Evolutionary conservation across 208 protist genomes (phyloP), one percentile per base, ranked within the genome.

Genomic region (Angomonas deanei): DNA sequence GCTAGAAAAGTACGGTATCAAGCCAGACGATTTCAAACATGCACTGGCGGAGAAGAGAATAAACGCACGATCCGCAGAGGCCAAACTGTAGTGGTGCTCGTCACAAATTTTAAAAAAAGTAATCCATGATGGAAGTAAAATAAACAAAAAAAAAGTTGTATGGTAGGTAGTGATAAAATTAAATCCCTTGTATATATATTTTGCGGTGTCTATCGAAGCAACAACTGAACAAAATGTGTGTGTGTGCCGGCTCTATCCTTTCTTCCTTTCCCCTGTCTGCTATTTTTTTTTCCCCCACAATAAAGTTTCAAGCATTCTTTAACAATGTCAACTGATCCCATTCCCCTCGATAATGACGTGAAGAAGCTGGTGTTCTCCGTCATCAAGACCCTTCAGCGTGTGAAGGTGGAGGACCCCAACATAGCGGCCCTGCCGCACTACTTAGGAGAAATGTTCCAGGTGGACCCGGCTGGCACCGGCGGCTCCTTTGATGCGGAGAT

Each of bases 291-390:
- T 57, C 34, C 34, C 15, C 4, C 52, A 23, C 11, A 33, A 23
- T 13, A 3, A 27, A 5, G 19, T 26, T 10, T 23, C 8, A 52
- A 50, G 11, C 19, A 58, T 58, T 65, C 50, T 56, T 8, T 4
- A 4, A 28, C 10, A 10, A 56, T 56, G 50, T 56, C 50, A 21
- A 33, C 21, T 6, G 26, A 33, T 3, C 21, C 50, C 13, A 30
- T 56, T 33, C 50, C 50, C 28, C 68, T 93, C 56, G 87, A 80
- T 28, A 85, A 92, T 48, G 82, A 88, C 31, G 80, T 92, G 73
- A 72, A 72, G 66, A 92, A 92, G 78, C 78, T 95, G 33, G 67
- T 90, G 63, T 95, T 92, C 72, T 80, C 88, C 27, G 92, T 95
- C 58, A 78, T 95, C 59, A 81, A 76, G 33, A 80, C 87, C 71